These are phyloP conservation scores for Penicillium psychrofluorescens DNA, from an alignment of 495 filamentous ascomycete genomes.

Conservation along the genomic window DNA sequence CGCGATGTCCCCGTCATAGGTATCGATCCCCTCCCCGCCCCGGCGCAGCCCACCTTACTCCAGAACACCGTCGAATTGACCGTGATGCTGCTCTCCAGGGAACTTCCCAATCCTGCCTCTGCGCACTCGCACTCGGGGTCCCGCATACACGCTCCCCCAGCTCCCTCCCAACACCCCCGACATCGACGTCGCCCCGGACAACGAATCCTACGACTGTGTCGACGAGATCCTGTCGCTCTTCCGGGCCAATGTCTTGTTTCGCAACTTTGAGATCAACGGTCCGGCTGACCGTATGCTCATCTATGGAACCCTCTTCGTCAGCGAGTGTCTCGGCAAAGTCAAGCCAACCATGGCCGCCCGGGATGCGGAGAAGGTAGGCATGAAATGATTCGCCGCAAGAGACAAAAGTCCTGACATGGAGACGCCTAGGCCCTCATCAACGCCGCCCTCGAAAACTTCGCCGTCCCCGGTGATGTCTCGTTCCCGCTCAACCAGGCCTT, in stretches of 20 bases:
- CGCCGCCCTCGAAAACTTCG: constrained; percentile 81
- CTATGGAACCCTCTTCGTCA: constrained; percentile 92
- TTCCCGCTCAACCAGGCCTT: constrained; percentile 89
- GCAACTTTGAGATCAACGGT: constrained; percentile 98
- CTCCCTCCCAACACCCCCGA: constrained; percentile 63
- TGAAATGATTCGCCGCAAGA: neutral
- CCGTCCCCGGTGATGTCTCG: constrained; percentile 86
- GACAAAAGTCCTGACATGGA: neutral
- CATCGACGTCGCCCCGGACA: constrained; percentile 69
- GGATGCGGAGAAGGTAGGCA: constrained; percentile 51
- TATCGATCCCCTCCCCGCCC: constrained; percentile 25
- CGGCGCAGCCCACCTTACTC: constrained; percentile 1
- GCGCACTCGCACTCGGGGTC: constrained; percentile 85
- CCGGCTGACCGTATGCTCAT: constrained; percentile 91
- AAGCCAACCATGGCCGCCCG: constrained; percentile 57
- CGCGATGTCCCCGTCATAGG: constrained; percentile 60
- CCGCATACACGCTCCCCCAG: constrained; percentile 74
- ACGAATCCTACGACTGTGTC: constrained; percentile 85
- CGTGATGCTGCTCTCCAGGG: constrained; percentile 36
- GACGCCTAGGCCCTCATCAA: constrained; percentile 53
- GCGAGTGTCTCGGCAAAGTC: constrained; percentile 80
- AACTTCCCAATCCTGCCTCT: constrained; percentile 94
- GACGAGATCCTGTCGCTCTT: constrained; percentile 91
- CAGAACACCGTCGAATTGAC: constrained; percentile 5
- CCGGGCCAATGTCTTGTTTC: constrained; percentile 96